These are phyloP conservation scores for Bipolaris zeicola DNA, from an alignment of 2,329 filamentous ascomycete species.

Conservation along the genomic window DNA sequence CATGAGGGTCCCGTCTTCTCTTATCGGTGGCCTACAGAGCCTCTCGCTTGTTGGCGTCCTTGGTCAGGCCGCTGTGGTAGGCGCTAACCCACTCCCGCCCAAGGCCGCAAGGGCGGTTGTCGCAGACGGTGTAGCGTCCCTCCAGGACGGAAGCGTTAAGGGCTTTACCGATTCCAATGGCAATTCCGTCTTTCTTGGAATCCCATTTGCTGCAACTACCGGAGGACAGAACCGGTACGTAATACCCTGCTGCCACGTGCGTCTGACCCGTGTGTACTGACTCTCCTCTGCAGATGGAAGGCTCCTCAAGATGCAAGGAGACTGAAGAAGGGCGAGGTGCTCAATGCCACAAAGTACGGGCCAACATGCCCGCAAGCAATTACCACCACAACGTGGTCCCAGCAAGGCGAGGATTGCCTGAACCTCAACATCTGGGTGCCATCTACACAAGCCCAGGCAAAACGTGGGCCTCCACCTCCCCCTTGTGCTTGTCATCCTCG, in stretches of 20 bases:
- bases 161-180: conserved; percentile 26
- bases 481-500: neutral
- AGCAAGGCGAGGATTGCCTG: conserved; percentile 46
- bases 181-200: conserved; percentile 31
- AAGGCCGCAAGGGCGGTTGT: conserved; percentile 10
- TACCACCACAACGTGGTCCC: conserved; percentile 25
- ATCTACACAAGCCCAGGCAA: neutral
- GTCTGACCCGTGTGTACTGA: neutral
- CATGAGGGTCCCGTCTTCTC: conserved; percentile 16
- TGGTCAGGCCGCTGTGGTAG: conserved; percentile 7
- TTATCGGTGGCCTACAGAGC: conserved; percentile 10
- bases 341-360: conserved; percentile 29
- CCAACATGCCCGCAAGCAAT: conserved; percentile 34
- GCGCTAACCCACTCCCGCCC: conserved; percentile 14
- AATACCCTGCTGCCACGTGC: neutral
- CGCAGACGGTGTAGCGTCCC: conserved; percentile 14
- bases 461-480: conserved; percentile 4
- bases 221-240: conserved; percentile 31
- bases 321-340: conserved; percentile 14
- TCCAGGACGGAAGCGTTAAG: conserved; percentile 23
- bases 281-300: conserved; percentile 20
- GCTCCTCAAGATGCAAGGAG: conserved; percentile 23
- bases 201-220: conserved; percentile 33
- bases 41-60: conserved; percentile 13
- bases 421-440: conserved; percentile 44